Evolutionary conservation across 2,329 filamentous ascomycete genomes (phyloP).

Genomic region (Sphaerulina musiva): DNA sequence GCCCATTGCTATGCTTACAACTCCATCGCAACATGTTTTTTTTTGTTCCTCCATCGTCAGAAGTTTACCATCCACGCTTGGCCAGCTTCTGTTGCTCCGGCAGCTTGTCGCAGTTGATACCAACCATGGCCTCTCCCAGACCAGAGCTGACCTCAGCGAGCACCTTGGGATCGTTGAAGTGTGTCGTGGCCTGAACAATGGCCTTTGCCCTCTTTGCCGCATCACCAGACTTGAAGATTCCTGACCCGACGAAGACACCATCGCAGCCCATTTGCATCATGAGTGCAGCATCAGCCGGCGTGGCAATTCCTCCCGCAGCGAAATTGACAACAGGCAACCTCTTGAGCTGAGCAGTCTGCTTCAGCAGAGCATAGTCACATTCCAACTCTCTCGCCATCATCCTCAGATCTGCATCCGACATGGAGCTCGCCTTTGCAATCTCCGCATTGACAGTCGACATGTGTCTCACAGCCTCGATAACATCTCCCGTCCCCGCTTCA

Average conservation of each 20-base stretch:
- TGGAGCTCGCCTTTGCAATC: conserved; percentile 63
- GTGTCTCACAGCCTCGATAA: conserved; percentile 92
- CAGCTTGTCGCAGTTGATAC: conserved; percentile 80
- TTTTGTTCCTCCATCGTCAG: not conserved
- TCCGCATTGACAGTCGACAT: conserved; percentile 84
- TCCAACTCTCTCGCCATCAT: conserved; percentile 75
- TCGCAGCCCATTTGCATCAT: conserved; percentile 99
- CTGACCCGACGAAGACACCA: conserved; percentile 92
- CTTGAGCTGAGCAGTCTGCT: conserved; percentile 79
- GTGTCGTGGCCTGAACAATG: conserved; percentile 89
- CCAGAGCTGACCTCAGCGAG: conserved; percentile 82
- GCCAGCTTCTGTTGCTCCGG: conserved; percentile 74
- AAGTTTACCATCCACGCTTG: conserved; percentile 67
- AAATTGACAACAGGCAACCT: conserved; percentile 95
- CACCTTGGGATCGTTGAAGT: conserved; percentile 78
- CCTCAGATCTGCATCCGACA: conserved; percentile 66
- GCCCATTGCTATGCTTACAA: conserved; percentile 14
- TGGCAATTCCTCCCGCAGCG: conserved; percentile 97
- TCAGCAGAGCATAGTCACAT: conserved; percentile 69
- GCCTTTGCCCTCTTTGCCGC: conserved; percentile 84
- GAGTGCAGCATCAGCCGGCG: conserved; percentile 89
- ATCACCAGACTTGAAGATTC: conserved; percentile 96
- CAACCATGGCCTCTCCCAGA: conserved; percentile 96
- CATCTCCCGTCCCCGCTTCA: conserved; percentile 93
- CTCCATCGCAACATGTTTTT: not conserved